Evolutionary conservation across 2,329 filamentous ascomycete species (phyloP), one percentile per base, ranked within the genome.

Genomic region (Verticillium isaacii): DNA sequence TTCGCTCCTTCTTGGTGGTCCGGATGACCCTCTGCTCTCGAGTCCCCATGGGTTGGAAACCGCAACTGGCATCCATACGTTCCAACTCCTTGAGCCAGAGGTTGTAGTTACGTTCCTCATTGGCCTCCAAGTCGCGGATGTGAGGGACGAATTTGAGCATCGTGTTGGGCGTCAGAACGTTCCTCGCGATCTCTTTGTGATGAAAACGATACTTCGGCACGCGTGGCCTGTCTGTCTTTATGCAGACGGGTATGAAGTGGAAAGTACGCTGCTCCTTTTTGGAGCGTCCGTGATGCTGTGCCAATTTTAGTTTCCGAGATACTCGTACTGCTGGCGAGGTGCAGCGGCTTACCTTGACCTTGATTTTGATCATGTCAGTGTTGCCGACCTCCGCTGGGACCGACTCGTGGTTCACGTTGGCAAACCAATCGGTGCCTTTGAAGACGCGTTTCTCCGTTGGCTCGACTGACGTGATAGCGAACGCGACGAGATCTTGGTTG

Each of bases 101-200:
- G 61, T 81, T 80, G 67, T 86, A 86, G 63, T 81, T 78, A 15
- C 76, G 74, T 67, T 85, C 84, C 67, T 86, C 83, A n/a, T 80
- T 79, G 29, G 80, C 80, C 56, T 83, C 80, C 32, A 87, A 73
- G 64, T 87, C 85, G 60, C 82, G 79, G 58, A 87, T 72, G 69
- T 86, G 83, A 15, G 85, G 85, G 15, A 86, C 82, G 68, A 85
- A 87, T 36, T 82, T 85, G 60, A 86, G 75, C 76, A 84, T 83
- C 1, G 84, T 85, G 67, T 86, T 85, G 3, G 84, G 83, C 0
- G 84, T 84, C 34, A 86, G 75, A 39, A 87, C 80, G 61, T 86
- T 87, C 68, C 83, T 85, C 68, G 76, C 78, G 59, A 87, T 85
- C 68, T 85, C 82, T 41, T 86, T 81, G 62, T 86, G 83, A 66